A percentile compares a stretch with the other conserved stretches of the same genome.
Evolutionary conservation across 495 filamentous ascomycete genomes (phyloP).

Genomic region (Trichoderma gamsii): DNA sequence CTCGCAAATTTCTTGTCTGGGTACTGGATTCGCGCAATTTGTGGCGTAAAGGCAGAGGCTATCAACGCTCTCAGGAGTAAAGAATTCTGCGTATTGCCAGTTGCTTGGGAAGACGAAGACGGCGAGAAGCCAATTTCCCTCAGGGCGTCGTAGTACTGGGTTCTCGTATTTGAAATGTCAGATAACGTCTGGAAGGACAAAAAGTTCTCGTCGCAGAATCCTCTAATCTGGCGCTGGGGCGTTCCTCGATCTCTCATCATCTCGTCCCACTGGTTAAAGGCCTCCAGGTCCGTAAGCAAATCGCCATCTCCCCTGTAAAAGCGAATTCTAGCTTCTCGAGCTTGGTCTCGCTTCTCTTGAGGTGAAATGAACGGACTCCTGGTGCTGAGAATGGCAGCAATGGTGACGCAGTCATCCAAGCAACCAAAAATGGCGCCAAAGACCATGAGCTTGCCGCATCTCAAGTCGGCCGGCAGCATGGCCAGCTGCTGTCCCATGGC

Average conservation of each 20-base stretch:
- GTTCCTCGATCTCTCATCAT: slow-evolving; percentile 45
- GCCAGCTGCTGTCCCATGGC: slow-evolving; percentile 85
- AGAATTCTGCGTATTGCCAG: slow-evolving; percentile 20
- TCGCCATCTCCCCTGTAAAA: slow-evolving; percentile 81
- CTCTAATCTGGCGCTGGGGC: slow-evolving; percentile 56
- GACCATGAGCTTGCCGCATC: slow-evolving; percentile 91
- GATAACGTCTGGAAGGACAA: slow-evolving; percentile 74
- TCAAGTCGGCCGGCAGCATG: slow-evolving; percentile 89
- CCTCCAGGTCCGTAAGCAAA: slow-evolving; percentile 75
- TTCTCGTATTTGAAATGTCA: slow-evolving; percentile 80
- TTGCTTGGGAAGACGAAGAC: slow-evolving; percentile 38
- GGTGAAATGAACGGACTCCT: slow-evolving; percentile 80
- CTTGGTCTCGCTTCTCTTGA: slow-evolving; percentile 70
- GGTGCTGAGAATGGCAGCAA: slow-evolving; percentile 81
- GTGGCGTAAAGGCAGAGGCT: slow-evolving; percentile 86
- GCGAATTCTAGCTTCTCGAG: slow-evolving; percentile 64
- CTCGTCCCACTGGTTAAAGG: slow-evolving; percentile 74
- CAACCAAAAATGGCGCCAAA: slow-evolving; percentile 92
- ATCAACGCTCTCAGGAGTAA: slow-evolving; percentile 74
- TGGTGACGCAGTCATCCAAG: slow-evolving; percentile 80
- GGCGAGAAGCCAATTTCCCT: slow-evolving; percentile 73
- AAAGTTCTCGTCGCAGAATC: slow-evolving; percentile 84
- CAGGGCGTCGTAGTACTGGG: slow-evolving; percentile 79
- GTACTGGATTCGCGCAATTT: slow-evolving; percentile 83
- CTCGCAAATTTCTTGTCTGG: slow-evolving; percentile 92